Evolutionary conservation across 306 rosid species (phyloP).

Genomic region (Pyrus pyrifolia): DNA sequence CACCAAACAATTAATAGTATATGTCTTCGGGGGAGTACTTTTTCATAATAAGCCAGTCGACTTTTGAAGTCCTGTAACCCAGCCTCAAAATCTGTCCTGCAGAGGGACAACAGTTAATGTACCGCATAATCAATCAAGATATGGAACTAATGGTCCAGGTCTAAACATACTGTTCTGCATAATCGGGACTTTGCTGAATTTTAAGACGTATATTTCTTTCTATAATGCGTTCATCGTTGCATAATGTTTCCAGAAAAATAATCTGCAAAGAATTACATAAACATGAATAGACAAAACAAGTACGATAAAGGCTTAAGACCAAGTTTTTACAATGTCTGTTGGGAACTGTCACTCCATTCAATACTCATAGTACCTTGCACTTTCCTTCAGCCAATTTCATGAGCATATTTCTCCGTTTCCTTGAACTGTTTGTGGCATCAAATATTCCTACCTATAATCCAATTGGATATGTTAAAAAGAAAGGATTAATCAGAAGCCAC

Average conservation of each 20-base stretch:
- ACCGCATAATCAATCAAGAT: slow-evolving; percentile 9
- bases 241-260: slow-evolving; percentile 90
- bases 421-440: slow-evolving; percentile 95
- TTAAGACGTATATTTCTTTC: slow-evolving; percentile 94
- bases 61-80: slow-evolving; percentile 81
- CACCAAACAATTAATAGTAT: slow-evolving; percentile 16
- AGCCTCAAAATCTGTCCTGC: slow-evolving; percentile 94
- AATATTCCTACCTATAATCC: slow-evolving; percentile 85
- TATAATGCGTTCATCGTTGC: slow-evolving; percentile 85
- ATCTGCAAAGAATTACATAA: slow-evolving; percentile 45
- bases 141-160: slow-evolving; percentile 19
- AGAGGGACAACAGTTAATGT: slow-evolving; percentile 23
- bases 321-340: slow-evolving; percentile 8
- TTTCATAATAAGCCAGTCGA: slow-evolving; percentile 79
- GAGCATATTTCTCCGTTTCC: slow-evolving; percentile 82
- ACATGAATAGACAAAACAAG: not conserved
- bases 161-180: slow-evolving; percentile 89
- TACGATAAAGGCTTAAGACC: slow-evolving; percentile 8
- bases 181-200: slow-evolving; percentile 99
- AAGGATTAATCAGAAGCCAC: slow-evolving; percentile 10
- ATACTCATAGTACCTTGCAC: slow-evolving; percentile 70
- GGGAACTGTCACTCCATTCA: slow-evolving; percentile 13
- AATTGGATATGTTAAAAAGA: slow-evolving; percentile 12
- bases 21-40: slow-evolving; percentile 33
- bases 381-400: slow-evolving; percentile 98